Conservation (phyloP, 1,284 basidiomycete genomes). For the Irpex sp. region DNA sequence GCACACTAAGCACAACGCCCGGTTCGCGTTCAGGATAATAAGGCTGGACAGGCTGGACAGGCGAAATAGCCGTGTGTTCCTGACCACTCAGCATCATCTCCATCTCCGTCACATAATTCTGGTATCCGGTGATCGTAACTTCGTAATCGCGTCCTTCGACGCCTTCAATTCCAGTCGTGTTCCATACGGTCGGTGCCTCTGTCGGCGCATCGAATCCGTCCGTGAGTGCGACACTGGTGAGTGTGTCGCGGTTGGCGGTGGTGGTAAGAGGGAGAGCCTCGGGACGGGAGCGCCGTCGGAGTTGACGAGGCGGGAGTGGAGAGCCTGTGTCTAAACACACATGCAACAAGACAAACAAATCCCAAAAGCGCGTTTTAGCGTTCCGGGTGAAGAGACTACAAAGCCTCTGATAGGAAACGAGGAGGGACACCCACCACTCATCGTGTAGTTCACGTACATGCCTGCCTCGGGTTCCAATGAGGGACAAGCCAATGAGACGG, state of each 20-base stretch:
- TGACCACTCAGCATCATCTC: conserved; percentile 37
- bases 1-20: background rate
- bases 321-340: conserved; percentile 2
- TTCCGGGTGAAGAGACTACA: background rate
- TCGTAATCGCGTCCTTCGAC: conserved; percentile 26
- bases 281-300: conserved; percentile 2
- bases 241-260: background rate
- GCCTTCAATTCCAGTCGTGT: conserved; percentile 18
- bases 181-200: conserved; percentile 30
- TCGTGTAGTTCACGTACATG: conserved; percentile 10
- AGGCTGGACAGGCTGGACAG: background rate
- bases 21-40: conserved; percentile 1
- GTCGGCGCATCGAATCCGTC: conserved; percentile 40
- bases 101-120: conserved; percentile 44
- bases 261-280: background rate
- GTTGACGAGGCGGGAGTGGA: conserved; percentile 2
- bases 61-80: conserved; percentile 24
- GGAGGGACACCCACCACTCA: conserved; percentile 10
- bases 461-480: background rate
- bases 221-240: conserved; percentile 26
- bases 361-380: conserved; percentile 1
- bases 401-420: background rate
- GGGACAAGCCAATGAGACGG: background rate
- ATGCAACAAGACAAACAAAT: background rate
- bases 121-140: conserved; percentile 33